A percentile compares a stretch with the other conserved stretches of the same genome.
phyloP scores from a whole-genome alignment of 352 stramenopile genomes.

The Phytophthora macrochlamydospora region DNA sequence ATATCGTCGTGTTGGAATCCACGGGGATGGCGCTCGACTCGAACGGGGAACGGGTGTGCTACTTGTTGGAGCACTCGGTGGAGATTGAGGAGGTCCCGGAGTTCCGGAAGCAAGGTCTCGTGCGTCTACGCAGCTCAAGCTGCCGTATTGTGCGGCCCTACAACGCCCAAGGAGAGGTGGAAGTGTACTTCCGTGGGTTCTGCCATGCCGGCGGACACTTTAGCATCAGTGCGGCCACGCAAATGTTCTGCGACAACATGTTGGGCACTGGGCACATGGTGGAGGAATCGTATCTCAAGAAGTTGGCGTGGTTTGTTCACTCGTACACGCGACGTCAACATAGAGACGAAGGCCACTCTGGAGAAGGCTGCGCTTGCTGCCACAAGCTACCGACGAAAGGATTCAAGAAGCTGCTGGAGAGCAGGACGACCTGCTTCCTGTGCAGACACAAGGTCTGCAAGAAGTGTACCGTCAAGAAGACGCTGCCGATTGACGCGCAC shows the following conservation, averaged over 20 bases:
- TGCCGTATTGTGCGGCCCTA: constrained; percentile 49
- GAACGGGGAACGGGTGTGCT: constrained; percentile 39
- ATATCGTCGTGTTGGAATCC: constrained; percentile 36
- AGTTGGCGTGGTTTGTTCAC: constrained; percentile 66
- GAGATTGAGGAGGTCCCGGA: constrained; percentile 47
- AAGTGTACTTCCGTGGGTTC: constrained; percentile 56
- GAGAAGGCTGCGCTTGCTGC: constrained; percentile 34
- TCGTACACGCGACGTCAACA: constrained; percentile 24
- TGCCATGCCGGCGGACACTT: constrained; percentile 39
- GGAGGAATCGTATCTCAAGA: constrained; percentile 69
- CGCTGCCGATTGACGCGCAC: constrained; percentile 35
- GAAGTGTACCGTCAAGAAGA: constrained; percentile 61
- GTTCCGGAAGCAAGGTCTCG: constrained; percentile 35
- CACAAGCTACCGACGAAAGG: constrained; percentile 39
- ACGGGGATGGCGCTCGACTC: constrained; percentile 44
- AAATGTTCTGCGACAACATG: constrained; percentile 44
- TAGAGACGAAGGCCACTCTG: constrained; percentile 8
- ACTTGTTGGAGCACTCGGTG: constrained; percentile 45
- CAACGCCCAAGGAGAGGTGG: constrained; percentile 37
- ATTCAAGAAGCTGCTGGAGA: constrained; percentile 44
- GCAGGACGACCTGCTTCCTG: constrained; percentile 39
- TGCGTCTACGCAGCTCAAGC: constrained; percentile 41
- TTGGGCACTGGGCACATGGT: constrained; percentile 45
- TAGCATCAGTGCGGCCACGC: constrained; percentile 17
- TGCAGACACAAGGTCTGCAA: constrained; percentile 47